These are phyloP conservation scores for Fusarium nanum DNA, from an alignment of 2,329 filamentous ascomycete species.

Conservation along the genomic window DNA sequence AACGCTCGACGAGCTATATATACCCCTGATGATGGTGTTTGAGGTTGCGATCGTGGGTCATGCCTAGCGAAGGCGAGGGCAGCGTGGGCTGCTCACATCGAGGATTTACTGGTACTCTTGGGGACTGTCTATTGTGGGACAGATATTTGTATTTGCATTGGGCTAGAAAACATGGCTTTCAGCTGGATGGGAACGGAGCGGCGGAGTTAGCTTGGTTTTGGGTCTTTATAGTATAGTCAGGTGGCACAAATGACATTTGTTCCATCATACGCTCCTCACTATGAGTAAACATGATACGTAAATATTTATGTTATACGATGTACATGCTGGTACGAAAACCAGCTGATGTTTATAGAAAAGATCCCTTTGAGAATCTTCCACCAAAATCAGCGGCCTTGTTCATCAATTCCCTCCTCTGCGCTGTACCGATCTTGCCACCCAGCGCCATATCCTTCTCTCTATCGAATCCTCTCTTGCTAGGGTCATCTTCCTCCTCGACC, in stretches of 20 bases:
- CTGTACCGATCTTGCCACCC: constrained; percentile 75
- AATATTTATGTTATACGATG: not conserved
- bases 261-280: constrained; percentile 12
- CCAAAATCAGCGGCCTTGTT: constrained; percentile 84
- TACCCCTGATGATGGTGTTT: constrained; percentile 28
- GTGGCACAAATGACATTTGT: constrained; percentile 43
- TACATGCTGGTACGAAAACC: not conserved
- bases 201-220: constrained; percentile 50
- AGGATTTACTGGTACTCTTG: constrained; percentile 28
- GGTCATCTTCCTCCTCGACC: constrained; percentile 82
- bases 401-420: constrained; percentile 82
- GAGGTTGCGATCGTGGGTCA: constrained; percentile 4
- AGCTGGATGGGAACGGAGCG: constrained; percentile 49
- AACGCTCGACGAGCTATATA: constrained; percentile 39
- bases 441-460: constrained; percentile 92
- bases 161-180: constrained; percentile 45
- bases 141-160: constrained; percentile 44
- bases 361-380: constrained; percentile 83
- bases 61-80: constrained; percentile 19
- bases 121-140: constrained; percentile 40
- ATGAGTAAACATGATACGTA: constrained; percentile 3
- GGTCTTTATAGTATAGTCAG: constrained; percentile 41
- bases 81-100: constrained; percentile 11
- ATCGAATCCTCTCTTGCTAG: constrained; percentile 89
- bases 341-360: constrained; percentile 58